Evolutionary conservation across 2,329 filamentous ascomycete species (phyloP), one percentile per base, ranked within the genome.

Genomic region (Diaporthe longicolla): DNA sequence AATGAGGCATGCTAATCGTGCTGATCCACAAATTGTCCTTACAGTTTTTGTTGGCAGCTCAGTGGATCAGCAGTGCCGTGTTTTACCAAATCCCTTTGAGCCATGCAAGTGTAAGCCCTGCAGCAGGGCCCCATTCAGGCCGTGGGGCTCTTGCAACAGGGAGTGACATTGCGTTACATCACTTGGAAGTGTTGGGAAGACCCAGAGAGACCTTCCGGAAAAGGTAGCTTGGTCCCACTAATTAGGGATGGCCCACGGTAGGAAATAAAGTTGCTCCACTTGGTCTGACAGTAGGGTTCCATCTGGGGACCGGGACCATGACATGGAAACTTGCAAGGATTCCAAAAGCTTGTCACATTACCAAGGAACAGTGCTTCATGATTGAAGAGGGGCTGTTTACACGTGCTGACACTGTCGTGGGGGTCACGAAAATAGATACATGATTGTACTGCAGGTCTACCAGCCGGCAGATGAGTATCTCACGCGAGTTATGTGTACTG

Each of bases 251-350:
- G 19, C 35, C 26, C 32, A n/a, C 26, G 45, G 45, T n/a, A 66
- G 26, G 37, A n/a, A 63, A 52, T 66, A 66, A 26, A 48, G 45
- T 68, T 68, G n/a, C 48, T 26, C 63, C 63, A 68, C 63, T 54
- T 54, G 45, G 63, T 54, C 35, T 11, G 15, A 26, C 45, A 29
- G 7, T 24, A 54, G n/a, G 48, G 63, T 26, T 54, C 63, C 63
- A 68, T 40, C n/a, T 19, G 9, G 8, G 4, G 8, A 8, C 26
- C 63, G 13, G 52, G 29, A n/a, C 15, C 48, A 68, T 52, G 24
- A 48, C 8, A 17, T 2, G 2, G 13, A 21, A 40, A 21, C 63
- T 26, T 40, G 10, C 48, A 68, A 24, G 63, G 45, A 21, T 54
- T 6, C 32, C 32, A 26, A 68, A 50, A 54, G 29, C 48, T 54